phyloP scores from a whole-genome alignment of 257 asterid genomes.

The Scutellaria minor region DNA sequence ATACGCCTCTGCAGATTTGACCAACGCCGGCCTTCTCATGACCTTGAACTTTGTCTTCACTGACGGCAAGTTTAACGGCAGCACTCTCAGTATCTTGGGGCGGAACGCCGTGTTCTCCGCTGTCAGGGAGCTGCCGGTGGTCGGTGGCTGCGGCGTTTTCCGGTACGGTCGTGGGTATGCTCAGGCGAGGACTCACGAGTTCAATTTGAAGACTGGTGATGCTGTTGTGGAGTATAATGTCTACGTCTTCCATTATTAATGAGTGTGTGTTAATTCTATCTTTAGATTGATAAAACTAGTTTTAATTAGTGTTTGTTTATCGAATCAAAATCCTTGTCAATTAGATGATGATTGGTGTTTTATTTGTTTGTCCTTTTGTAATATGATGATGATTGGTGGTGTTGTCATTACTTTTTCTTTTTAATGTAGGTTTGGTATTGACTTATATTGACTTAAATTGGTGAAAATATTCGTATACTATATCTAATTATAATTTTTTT shows the following conservation, averaged over 20 bases:
- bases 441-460: too few species aligned
- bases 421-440: too few species aligned
- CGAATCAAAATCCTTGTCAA: too few species aligned
- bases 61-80: constrained; percentile 54
- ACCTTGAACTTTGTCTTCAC: constrained; percentile 42
- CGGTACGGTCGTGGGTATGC: constrained; percentile 50
- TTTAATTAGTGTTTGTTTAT: too few species aligned
- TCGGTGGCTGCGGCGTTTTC: constrained; percentile 59
- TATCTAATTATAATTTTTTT: too few species aligned
- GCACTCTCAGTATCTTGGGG: constrained; percentile 53
- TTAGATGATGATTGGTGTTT: too few species aligned
- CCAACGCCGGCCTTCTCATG: constrained; percentile 42
- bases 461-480: too few species aligned
- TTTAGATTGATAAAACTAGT: too few species aligned
- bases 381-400: too few species aligned
- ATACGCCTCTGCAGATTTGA: constrained; percentile 47
- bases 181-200: constrained; percentile 41
- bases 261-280: neutral
- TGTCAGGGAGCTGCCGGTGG: constrained; percentile 56
- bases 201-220: constrained; percentile 36
- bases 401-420: too few species aligned
- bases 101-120: constrained; percentile 42
- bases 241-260: constrained; percentile 50
- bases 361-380: too few species aligned
- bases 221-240: constrained; percentile 56